Conservation (phyloP, 139 green algal species). For the Coelastrella sp. region DNA sequence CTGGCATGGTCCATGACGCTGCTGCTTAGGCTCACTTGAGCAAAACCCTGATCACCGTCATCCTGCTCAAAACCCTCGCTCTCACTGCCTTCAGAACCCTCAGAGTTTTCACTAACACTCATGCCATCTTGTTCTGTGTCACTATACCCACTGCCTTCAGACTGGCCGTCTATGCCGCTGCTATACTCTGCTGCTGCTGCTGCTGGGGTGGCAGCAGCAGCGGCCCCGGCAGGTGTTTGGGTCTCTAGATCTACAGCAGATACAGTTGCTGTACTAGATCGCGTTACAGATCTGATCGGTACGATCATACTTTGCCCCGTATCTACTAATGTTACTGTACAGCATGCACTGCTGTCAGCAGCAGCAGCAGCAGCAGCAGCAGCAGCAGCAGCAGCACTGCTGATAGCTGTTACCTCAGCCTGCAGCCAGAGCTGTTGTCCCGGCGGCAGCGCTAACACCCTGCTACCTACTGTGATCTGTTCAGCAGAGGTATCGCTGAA, state of each 20-base stretch:
- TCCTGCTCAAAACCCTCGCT: background rate
- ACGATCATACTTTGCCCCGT: background rate
- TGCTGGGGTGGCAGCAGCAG: background rate
- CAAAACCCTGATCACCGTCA: background rate
- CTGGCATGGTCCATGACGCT: constrained; percentile 39
- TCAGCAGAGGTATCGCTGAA: background rate
- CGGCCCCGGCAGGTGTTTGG: background rate
- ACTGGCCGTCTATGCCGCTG: background rate
- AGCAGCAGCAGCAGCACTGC: constrained; percentile 1
- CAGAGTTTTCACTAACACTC: background rate
- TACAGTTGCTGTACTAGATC: background rate
- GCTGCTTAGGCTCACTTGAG: background rate
- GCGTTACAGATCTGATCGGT: background rate
- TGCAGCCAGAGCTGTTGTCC: constrained; percentile 18
- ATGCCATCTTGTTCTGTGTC: background rate
- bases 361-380: background rate
- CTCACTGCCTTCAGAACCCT: background rate
- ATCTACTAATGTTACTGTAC: background rate
- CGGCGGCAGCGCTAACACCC: background rate
- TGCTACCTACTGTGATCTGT: constrained; percentile 17
- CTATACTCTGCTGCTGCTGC: background rate
- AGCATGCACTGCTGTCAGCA: background rate
- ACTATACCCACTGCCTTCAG: background rate
- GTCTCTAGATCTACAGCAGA: background rate
- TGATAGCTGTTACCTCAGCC: constrained; percentile 12